Conservation (phyloP, 805 yeast species). For the Lachancea mirantina region DNA sequence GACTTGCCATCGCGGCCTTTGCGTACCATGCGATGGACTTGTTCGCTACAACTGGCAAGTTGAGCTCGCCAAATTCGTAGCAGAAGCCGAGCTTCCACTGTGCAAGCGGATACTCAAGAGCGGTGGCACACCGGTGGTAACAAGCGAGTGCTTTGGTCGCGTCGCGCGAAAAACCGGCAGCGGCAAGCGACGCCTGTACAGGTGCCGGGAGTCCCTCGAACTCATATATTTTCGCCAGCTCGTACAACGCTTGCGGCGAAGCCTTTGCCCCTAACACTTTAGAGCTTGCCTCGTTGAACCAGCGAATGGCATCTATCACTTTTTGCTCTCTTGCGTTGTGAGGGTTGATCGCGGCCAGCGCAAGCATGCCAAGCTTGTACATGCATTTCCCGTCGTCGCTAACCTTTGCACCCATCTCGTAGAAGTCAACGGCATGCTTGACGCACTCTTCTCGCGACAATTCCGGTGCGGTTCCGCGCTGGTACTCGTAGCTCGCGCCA, state of each 20-base stretch:
- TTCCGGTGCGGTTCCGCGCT: slow-evolving; percentile 45
- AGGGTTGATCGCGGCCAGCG: slow-evolving; percentile 43
- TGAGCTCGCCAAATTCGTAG: slow-evolving; percentile 61
- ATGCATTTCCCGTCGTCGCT: slow-evolving; percentile 55
- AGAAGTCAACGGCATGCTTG: slow-evolving; percentile 45
- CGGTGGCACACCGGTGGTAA: slow-evolving; percentile 51
- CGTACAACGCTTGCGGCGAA: slow-evolving; percentile 52
- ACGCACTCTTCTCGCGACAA: slow-evolving; percentile 33
- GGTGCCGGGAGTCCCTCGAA: slow-evolving; percentile 31
- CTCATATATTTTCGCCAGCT: slow-evolving; percentile 51
- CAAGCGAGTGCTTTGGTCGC: slow-evolving; percentile 40
- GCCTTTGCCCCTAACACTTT: slow-evolving; percentile 14
- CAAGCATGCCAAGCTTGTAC: slow-evolving; percentile 67
- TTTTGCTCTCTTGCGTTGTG: slow-evolving; percentile 11
- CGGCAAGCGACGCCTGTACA: slow-evolving; percentile 13
- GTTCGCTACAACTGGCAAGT: slow-evolving; percentile 44
- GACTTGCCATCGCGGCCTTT: slow-evolving; percentile 43
- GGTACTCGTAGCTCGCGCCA: slow-evolving; percentile 58
- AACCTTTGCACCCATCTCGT: slow-evolving; percentile 51
- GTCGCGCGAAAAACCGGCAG: slow-evolving; percentile 24
- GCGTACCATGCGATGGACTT: slow-evolving; percentile 70
- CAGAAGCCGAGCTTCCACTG: slow-evolving; percentile 66
- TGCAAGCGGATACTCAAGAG: slow-evolving; percentile 54
- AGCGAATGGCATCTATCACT: slow-evolving; percentile 39
- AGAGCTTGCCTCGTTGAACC: slow-evolving; percentile 33